Percentiles rank a stretch among this genome's conserved stretches.
phyloP scores from a whole-genome alignment of 2,329 filamentous ascomycete genomes.

The Sarocladiaceae sp. region DNA sequence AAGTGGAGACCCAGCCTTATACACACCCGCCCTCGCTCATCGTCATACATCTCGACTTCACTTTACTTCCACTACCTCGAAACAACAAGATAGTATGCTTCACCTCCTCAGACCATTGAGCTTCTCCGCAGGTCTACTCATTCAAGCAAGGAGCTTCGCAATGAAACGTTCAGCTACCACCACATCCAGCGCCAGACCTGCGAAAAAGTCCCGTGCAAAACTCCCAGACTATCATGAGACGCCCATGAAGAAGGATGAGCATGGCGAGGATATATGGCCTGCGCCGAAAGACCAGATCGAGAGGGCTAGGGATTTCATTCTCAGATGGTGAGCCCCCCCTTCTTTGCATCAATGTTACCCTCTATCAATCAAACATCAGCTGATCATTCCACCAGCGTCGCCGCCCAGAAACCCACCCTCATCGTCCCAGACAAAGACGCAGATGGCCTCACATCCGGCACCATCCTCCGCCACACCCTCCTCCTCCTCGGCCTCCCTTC shows the following conservation, averaged over 20 bases:
- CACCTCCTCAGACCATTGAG: too few relatives aligned
- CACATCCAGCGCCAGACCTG: not conserved
- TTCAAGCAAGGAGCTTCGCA: not conserved
- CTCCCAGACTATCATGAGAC: slow-evolving; percentile 39
- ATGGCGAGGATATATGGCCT: slow-evolving; percentile 53
- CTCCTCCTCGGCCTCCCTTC: slow-evolving; percentile 49
- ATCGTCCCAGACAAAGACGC: slow-evolving; percentile 66
- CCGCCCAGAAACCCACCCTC: slow-evolving; percentile 42
- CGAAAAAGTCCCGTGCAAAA: slow-evolving; percentile 2
- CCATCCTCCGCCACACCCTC: slow-evolving; percentile 55
- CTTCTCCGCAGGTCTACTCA: too few relatives aligned
- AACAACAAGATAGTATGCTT: too few relatives aligned
- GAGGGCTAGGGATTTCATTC: slow-evolving; percentile 48
- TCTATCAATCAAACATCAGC: too few relatives aligned
- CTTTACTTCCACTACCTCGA: too few relatives aligned
- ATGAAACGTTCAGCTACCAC: not conserved
- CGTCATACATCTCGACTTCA: too few relatives aligned
- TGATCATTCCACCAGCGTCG: too few relatives aligned
- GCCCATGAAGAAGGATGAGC: slow-evolving; percentile 31
- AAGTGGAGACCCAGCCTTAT: too few relatives aligned
- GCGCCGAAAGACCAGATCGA: slow-evolving; percentile 50
- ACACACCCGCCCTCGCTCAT: too few relatives aligned
- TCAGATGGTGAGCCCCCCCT: slow-evolving; percentile 41
- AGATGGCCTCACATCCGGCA: slow-evolving; percentile 59
- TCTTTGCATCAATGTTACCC: slow-evolving; percentile 10